These are phyloP conservation scores for Effrenium voratum DNA, from an alignment of 73 alveolate species.

Conservation along the genomic window DNA sequence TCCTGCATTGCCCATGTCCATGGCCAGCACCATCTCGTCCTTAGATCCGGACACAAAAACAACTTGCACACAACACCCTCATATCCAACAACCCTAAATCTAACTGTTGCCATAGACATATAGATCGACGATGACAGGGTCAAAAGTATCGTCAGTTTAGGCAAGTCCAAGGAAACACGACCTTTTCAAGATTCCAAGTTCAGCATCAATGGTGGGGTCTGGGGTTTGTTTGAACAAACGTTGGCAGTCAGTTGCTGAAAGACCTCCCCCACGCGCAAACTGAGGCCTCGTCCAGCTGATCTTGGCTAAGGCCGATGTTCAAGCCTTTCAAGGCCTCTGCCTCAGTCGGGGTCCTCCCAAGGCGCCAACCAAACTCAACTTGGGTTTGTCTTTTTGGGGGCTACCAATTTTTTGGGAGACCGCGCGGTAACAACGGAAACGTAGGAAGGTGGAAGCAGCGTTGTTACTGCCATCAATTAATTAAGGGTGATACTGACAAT, in stretches of 20 bases:
- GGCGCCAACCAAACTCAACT: no score
- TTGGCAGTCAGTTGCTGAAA: neutral
- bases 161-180: neutral
- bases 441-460: no score
- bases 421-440: no score
- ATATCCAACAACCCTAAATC: neutral
- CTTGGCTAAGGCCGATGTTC: constrained; percentile 15
- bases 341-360: no score
- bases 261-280: neutral
- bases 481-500: no score
- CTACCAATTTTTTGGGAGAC: no score
- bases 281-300: neutral
- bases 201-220: neutral
- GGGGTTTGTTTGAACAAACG: neutral
- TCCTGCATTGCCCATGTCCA: neutral
- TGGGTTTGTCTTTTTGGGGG: no score
- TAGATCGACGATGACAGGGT: no score
- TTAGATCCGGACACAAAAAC: neutral
- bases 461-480: no score
- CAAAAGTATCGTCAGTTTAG: no score
- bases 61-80: neutral
- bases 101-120: no score
- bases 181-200: neutral
- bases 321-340: constrained; percentile 7
- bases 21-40: constrained; percentile 20